phyloP scores from a whole-genome alignment of 805 yeast species.

The Saccharomycopsis oosterbeekiorum region DNA sequence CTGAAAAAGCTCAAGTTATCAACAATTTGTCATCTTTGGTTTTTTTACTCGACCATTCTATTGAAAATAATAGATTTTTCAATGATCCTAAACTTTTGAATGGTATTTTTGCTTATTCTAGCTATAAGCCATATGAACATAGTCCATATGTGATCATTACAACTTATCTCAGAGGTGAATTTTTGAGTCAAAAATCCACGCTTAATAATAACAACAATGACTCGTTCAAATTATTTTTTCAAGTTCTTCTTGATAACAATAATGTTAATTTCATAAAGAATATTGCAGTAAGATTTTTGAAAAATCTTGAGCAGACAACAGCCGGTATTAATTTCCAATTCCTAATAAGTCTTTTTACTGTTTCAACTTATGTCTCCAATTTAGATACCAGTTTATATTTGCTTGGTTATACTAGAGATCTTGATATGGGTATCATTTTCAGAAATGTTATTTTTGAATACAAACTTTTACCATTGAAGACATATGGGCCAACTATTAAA shows the following conservation, averaged over 20 bases:
- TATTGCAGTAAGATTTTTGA: slow-evolving; percentile 1
- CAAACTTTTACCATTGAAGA: slow-evolving; percentile 5
- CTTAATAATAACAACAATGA: slow-evolving; percentile 6
- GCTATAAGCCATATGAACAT: slow-evolving; percentile 1
- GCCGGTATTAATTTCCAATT: slow-evolving; percentile 4
- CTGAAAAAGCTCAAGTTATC: neutral
- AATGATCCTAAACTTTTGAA: slow-evolving; percentile 10
- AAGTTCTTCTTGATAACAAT: neutral
- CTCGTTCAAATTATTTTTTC: slow-evolving; percentile 1
- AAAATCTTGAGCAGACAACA: neutral
- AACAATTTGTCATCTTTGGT: slow-evolving; percentile 5
- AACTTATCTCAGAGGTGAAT: slow-evolving; percentile 14
- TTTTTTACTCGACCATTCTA: slow-evolving; percentile 7
- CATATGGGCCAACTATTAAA: neutral
- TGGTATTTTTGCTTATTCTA: slow-evolving; percentile 3
- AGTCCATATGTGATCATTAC: slow-evolving; percentile 6
- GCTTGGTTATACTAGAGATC: neutral
- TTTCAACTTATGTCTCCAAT: neutral
- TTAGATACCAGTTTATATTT: neutral
- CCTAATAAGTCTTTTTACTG: neutral
- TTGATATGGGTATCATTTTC: neutral
- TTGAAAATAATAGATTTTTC: slow-evolving; percentile 9
- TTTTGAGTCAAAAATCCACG: slow-evolving; percentile 9
- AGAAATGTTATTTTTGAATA: neutral
- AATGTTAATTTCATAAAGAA: neutral